phyloP scores from a whole-genome alignment of 2,329 filamentous ascomycete species.

The Beauveria rudraprayagi region DNA sequence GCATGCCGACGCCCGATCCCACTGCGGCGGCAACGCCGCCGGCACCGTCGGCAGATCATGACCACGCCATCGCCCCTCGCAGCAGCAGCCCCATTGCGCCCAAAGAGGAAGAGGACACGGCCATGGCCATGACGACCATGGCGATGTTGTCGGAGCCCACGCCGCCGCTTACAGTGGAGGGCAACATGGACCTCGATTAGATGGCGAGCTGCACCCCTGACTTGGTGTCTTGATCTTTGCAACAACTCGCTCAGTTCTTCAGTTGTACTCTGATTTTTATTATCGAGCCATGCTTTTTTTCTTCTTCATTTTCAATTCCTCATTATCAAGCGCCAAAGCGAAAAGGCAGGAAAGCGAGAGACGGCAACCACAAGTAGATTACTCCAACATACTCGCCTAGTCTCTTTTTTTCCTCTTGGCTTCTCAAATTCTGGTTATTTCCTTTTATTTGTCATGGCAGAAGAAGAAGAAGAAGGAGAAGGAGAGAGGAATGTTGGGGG shows the following conservation, averaged over 20 bases:
- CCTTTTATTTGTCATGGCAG: not conserved
- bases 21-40: conserved; percentile 10
- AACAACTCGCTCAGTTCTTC: too few relatives aligned
- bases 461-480: not conserved
- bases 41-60: not conserved
- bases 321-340: too few relatives aligned
- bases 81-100: conserved; percentile 21
- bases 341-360: too few relatives aligned
- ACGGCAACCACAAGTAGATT: too few relatives aligned
- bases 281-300: too few relatives aligned
- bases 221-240: too few relatives aligned
- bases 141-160: conserved; percentile 30
- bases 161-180: conserved; percentile 31
- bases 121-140: conserved; percentile 13
- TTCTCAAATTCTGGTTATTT: not conserved
- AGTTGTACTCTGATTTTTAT: too few relatives aligned
- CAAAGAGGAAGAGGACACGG: conserved; percentile 23
- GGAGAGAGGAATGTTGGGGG: not conserved
- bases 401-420: not conserved
- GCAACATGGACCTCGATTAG: conserved; percentile 33
- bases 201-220: not conserved
- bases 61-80: not conserved
- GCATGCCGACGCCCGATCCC: conserved; percentile 12
- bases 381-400: too few relatives aligned
- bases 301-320: too few relatives aligned